Evolutionary conservation across 139 green algal species (phyloP), one percentile per base, ranked within the genome.

Genomic region (Tetraselmis chui): DNA sequence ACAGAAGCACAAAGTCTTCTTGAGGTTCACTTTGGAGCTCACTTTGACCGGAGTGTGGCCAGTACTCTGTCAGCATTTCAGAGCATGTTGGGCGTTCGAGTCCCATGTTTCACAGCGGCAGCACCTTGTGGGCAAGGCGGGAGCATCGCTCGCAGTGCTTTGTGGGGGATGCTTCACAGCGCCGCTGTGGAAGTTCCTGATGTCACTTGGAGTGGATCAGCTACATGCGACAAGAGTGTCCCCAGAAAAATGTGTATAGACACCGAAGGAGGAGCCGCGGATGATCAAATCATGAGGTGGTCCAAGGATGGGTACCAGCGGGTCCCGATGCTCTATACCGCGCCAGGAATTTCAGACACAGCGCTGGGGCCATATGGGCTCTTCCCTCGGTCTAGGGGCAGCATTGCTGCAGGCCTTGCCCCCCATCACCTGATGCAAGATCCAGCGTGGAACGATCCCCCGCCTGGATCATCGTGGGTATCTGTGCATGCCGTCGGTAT

Each of bases 401-500:
- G 45, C 45, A 67, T 67, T 18, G 11, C 5, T 67, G 45, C 45
- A 67, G 45, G 45, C 45, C 45, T 67, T 5, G 45, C 5, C 11
- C 45, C 45, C 5, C 45, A 18, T 5, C 45, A 18, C 45, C 45
- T 67, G 45, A 67, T 67, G 45, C 45, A 18, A 25, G 45, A 67
- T 18, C 45, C 45, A 5, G 5, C 45, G 5, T 67, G 45, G 45
- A 67, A 25, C 11, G 45, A 67, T 18, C 45, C 45, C 45, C 45
- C 45, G 18, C 45, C 45, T 67, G 45, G 45, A 25, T 67, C 45
- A 67, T 67, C 45, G 18, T 67, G 45, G 76, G 76, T 80, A 5
- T 28, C 29, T 5, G 79, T 83, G 2, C 79, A 58, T 59, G 67
- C 79, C 1, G 79, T 83, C 1, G 79, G 79, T 23, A 78, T 83